Evolutionary conservation across 805 yeast species (phyloP).

Genomic region (Suhomyces emberorum): DNA sequence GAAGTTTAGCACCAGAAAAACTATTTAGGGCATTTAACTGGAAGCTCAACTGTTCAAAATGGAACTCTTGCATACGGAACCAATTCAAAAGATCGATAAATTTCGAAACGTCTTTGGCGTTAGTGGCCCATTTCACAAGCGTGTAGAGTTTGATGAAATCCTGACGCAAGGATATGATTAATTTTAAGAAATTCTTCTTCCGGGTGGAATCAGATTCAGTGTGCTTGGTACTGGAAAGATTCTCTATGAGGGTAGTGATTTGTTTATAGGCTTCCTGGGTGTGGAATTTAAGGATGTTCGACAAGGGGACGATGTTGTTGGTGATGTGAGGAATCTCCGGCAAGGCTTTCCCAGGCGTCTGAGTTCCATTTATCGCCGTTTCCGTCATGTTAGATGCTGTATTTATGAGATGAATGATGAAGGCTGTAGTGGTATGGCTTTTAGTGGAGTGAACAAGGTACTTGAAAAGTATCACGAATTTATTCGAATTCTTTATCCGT

Average conservation of each 20-base stretch:
- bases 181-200: constrained; percentile 65
- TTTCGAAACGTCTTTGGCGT: constrained; percentile 64
- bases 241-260: constrained; percentile 57
- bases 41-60: constrained; percentile 57
- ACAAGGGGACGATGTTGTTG: constrained; percentile 63
- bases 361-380: constrained; percentile 1
- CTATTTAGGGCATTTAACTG: constrained; percentile 67
- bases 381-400: constrained; percentile 2
- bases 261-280: constrained; percentile 63
- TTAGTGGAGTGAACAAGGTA: too few relatives aligned
- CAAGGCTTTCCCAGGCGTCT: constrained; percentile 8
- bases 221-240: constrained; percentile 45
- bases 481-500: too few relatives aligned
- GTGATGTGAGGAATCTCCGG: constrained; percentile 69
- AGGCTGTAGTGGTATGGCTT: too few relatives aligned
- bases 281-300: constrained; percentile 55
- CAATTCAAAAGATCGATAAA: constrained; percentile 86
- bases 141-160: constrained; percentile 85
- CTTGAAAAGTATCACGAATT: too few relatives aligned
- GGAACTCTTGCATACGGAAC: constrained; percentile 75
- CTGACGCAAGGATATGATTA: constrained; percentile 71
- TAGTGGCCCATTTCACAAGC: constrained; percentile 82
- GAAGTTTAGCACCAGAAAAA: constrained; percentile 84
- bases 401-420: too few relatives aligned
- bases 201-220: constrained; percentile 56